Percentiles rank a stretch among this genome's conserved stretches.
These are phyloP conservation scores for Kodamaea kakaduensis DNA, from an alignment of 805 yeast genomes.

Conservation along the genomic window DNA sequence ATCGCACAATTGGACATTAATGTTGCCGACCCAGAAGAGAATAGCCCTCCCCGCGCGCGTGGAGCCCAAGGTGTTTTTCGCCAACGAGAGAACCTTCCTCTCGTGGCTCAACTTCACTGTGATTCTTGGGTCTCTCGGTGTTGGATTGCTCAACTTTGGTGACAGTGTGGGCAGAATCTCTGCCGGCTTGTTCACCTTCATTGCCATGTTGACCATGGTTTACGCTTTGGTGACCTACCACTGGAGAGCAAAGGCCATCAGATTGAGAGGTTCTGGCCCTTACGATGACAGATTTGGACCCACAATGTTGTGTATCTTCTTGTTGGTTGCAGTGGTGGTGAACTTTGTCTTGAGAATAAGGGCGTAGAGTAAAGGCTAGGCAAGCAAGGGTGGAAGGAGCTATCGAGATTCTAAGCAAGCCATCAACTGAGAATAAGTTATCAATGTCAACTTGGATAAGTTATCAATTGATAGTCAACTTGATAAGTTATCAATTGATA, in stretches of 20 bases:
- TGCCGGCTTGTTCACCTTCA: slow-evolving; percentile 90
- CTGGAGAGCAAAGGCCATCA: slow-evolving; percentile 99
- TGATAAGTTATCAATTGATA: too few relatives aligned
- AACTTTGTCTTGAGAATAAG: slow-evolving; percentile 83
- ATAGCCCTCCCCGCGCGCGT: slow-evolving; percentile 97
- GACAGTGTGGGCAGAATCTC: slow-evolving; percentile 88
- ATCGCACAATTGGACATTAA: too few relatives aligned
- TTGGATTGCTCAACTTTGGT: slow-evolving; percentile 94
- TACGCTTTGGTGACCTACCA: slow-evolving; percentile 95
- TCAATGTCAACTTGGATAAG: too few relatives aligned
- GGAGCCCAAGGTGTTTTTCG: slow-evolving; percentile 98
- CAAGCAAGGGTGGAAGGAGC: too few relatives aligned
- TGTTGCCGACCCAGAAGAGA: slow-evolving; percentile 57
- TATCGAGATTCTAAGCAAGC: too few relatives aligned
- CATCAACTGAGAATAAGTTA: too few relatives aligned
- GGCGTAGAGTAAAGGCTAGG: too few relatives aligned
- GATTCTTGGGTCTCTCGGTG: slow-evolving; percentile 92
- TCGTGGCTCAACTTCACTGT: slow-evolving; percentile 99
- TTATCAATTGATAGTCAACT: too few relatives aligned
- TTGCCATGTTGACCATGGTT: slow-evolving; percentile 97
- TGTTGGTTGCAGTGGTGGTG: slow-evolving; percentile 87
- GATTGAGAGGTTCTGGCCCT: slow-evolving; percentile 98
- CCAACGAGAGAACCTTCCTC: slow-evolving; percentile 96
- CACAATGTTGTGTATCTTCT: slow-evolving; percentile 91
- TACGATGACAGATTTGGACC: slow-evolving; percentile 99